Conservation (phyloP, 164 flowering plant species). For the Dillenia turbinata region DNA sequence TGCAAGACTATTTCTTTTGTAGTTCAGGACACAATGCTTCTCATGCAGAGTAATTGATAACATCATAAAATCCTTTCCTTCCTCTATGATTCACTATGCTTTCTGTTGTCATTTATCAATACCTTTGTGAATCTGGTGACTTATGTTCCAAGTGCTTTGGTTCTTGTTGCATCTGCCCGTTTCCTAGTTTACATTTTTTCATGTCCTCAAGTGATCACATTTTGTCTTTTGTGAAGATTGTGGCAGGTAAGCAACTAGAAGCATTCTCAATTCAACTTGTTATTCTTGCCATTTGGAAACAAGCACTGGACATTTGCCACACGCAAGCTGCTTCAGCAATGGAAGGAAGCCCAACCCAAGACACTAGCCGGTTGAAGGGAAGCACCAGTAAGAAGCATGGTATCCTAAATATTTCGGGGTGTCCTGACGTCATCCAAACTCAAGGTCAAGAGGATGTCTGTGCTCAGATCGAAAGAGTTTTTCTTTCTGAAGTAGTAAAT, state of each 20-base stretch:
- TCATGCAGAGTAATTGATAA: too few relatives aligned
- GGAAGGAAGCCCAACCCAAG: slow-evolving; percentile 75
- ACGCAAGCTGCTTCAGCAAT: slow-evolving; percentile 81
- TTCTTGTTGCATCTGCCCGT: too few relatives aligned
- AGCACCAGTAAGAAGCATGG: slow-evolving; percentile 30
- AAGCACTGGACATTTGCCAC: slow-evolving; percentile 90
- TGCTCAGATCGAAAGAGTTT: slow-evolving; percentile 66
- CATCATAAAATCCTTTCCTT: too few relatives aligned
- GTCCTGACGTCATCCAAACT: slow-evolving; percentile 23
- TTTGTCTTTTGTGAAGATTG: slow-evolving; percentile 32
- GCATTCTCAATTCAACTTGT: slow-evolving; percentile 97
- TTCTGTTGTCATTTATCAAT: too few relatives aligned
- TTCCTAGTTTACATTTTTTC: too few relatives aligned
- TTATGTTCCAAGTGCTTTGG: too few relatives aligned
- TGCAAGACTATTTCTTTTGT: neutral
- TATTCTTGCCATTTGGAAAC: slow-evolving; percentile 93
- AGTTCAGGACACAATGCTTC: neutral
- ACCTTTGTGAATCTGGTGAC: too few relatives aligned
- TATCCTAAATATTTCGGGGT: slow-evolving; percentile 34
- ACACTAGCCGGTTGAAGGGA: slow-evolving; percentile 32
- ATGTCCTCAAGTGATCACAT: too few relatives aligned
- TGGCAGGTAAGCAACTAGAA: slow-evolving; percentile 60
- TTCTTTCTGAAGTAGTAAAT: slow-evolving; percentile 76
- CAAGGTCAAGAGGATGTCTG: slow-evolving; percentile 49
- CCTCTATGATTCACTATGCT: too few relatives aligned